These are phyloP conservation scores for Carex cristatella DNA, from an alignment of 176 grass and related monocot species.

Conservation along the genomic window DNA sequence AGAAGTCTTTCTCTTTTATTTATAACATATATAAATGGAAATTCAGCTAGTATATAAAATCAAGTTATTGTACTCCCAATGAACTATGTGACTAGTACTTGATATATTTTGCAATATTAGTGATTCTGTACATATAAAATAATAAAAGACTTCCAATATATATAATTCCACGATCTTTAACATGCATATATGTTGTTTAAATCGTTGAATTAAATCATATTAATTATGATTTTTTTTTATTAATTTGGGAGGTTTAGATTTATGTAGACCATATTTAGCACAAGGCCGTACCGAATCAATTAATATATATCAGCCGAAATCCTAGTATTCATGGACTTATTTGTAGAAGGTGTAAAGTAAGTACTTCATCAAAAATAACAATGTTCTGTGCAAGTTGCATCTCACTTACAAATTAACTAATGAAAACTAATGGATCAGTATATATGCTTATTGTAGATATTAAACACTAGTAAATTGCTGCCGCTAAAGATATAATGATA, in stretches of 20 bases:
- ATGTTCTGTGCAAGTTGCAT: not conserved
- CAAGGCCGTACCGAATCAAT: not conserved
- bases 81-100: too few relatives aligned
- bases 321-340: not conserved
- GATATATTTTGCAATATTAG: too few relatives aligned
- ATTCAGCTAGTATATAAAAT: too few relatives aligned
- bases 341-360: not conserved
- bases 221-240: not conserved
- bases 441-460: not conserved
- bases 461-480: not conserved
- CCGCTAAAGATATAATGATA: not conserved
- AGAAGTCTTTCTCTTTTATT: too few relatives aligned
- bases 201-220: not conserved
- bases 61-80: too few relatives aligned
- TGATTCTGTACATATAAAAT: too few relatives aligned
- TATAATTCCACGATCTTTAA: too few relatives aligned
- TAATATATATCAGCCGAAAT: not conserved
- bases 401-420: not conserved
- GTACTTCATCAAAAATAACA: not conserved
- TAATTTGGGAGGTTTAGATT: not conserved
- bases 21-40: too few relatives aligned
- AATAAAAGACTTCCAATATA: too few relatives aligned
- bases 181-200: not conserved
- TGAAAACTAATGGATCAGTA: not conserved
- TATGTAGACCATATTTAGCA: not conserved